Base-by-base conservation (phyloP, 2,329 filamentous ascomycete genomes). In the Aspergillus proliferans region DNA sequence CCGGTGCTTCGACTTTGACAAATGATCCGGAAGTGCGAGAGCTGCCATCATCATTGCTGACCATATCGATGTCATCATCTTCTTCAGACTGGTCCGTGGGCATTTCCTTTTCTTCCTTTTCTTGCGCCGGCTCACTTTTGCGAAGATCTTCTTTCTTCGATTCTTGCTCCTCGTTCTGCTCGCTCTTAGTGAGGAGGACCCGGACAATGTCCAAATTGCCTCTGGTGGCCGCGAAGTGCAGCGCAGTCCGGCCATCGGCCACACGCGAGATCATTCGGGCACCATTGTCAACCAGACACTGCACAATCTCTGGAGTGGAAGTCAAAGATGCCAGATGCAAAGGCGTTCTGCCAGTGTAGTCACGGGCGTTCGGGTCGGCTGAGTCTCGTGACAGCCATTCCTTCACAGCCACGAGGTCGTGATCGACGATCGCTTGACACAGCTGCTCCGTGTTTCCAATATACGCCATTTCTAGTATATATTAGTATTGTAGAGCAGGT, bases 341-440 rank as follows among this genome's bases (percentile, higher is more conserved):
- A 7, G 88, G 88, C 1, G 87, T 85, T 34, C 89, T 77, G 12
- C 89, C 89, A 26, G 84, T 90, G 61, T 88, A 85, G 59, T 93
- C 88, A 28, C 89, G 79, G 50, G 79, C 75, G 62, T 93, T 87
- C 0, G 85, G 79, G 63, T 92, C 83, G 2, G 83, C 78, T 2
- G 74, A 83, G 50, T 88, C 83, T 58, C 86, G 81, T 21, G 82
- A 75, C 9, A 80, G 69, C 84, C 87, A 94, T 55, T 83, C 80
- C 57, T 81, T 68, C 3, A 94, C 85, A 53, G 82, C 78, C 34
- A 87, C 83, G 3, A 85, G 57, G 64, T 94, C 84, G 1, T 79
- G 75, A 57, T 90, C 83, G 3, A 91, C 82, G 49, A 95, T 94
- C 1, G 87, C 88, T 61, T 90, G 85, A 60, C 87, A 94, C 2